Conservation (phyloP, 331 rosid species). For the Phaseolus coccineus region DNA sequence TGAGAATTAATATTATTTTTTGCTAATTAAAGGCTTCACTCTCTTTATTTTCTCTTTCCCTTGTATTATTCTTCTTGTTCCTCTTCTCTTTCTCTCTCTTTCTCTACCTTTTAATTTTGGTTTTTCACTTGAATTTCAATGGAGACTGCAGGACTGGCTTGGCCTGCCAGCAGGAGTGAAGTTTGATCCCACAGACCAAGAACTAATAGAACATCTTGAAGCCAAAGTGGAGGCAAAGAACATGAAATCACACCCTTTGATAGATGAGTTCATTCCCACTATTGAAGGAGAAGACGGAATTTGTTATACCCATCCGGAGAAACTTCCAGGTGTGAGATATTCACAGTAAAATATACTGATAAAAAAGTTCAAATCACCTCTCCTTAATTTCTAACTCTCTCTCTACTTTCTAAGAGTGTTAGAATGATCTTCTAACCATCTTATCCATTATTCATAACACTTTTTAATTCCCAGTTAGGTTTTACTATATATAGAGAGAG, state of each 20-base stretch:
- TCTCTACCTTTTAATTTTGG: background rate
- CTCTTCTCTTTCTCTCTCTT: background rate
- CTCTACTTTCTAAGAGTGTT: background rate
- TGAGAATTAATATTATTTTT: background rate
- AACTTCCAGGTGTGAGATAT: conserved; percentile 74
- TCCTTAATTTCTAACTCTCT: conserved; percentile 11
- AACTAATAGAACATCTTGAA: conserved; percentile 95
- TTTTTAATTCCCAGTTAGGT: conserved; percentile 28
- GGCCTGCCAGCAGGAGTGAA: conserved; percentile 99
- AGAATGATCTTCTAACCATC: background rate
- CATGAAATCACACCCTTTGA: conserved; percentile 94
- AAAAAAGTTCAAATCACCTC: background rate
- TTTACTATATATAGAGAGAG: background rate
- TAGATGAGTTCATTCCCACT: conserved; percentile 96
- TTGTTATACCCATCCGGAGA: conserved; percentile 99
- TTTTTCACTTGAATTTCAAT: conserved; percentile 29
- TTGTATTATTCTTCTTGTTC: conserved; percentile 33
- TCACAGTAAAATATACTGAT: background rate
- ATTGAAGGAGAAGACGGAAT: conserved; percentile 99
- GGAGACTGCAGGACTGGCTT: conserved; percentile 78
- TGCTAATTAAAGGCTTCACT: conserved; percentile 44
- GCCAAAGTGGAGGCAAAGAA: conserved; percentile 90
- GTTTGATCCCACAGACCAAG: conserved; percentile 99
- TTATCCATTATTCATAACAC: background rate
- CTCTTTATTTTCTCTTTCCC: conserved; percentile 40